Evolutionary conservation across 352 stramenopile species (phyloP).

Genomic region (Blastocystis sp.): DNA sequence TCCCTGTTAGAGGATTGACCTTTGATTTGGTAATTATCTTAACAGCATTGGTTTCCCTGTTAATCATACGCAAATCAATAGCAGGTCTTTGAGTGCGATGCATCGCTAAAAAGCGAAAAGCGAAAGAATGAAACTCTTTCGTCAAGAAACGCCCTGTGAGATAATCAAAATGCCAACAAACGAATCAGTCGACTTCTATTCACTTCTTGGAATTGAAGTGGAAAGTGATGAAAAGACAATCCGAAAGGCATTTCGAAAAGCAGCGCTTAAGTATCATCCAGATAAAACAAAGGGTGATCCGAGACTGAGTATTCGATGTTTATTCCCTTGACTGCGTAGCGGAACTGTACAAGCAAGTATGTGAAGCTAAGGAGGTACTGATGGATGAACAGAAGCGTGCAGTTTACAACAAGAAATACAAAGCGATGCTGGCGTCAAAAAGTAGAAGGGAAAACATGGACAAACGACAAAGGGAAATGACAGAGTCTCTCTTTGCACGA

Average conservation of each 20-base stretch:
- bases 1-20: constrained; percentile 83
- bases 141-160: no score
- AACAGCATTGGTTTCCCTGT: constrained; percentile 33
- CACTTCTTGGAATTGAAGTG: constrained; percentile 48
- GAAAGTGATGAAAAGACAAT: constrained; percentile 44
- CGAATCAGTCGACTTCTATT: constrained; percentile 20
- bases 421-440: constrained; percentile 39
- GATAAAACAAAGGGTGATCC: constrained; percentile 52
- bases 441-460: constrained; percentile 46
- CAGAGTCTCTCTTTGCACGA: not conserved
- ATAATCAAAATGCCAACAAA: not conserved
- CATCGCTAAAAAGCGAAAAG: not conserved
- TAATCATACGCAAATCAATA: not conserved
- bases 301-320: not conserved
- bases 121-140: no score
- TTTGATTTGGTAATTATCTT: constrained; percentile 58
- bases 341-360: constrained; percentile 25
- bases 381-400: constrained; percentile 19
- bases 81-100: not conserved
- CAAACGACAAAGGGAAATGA: constrained; percentile 32
- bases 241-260: constrained; percentile 8
- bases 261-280: constrained; percentile 35
- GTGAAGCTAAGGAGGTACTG: constrained; percentile 30
- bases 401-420: constrained; percentile 25
- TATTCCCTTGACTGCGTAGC: not conserved